Base-by-base conservation (phyloP, 2,329 filamentous ascomycete genomes). In the Pseudogymnoascus sp. region DNA sequence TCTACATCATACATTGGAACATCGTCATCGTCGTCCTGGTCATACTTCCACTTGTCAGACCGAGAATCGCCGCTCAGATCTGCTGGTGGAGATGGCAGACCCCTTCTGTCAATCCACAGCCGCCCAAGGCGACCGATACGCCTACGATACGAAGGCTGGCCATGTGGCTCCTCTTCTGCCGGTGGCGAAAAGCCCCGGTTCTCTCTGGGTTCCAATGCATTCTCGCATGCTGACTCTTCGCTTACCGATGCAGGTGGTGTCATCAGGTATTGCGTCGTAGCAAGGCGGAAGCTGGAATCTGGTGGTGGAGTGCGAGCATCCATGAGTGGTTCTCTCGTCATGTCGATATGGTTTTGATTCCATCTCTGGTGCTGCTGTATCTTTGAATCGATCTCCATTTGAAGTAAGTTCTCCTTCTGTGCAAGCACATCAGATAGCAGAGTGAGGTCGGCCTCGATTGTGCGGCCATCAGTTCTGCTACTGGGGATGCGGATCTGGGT, bases 321-420 rank as follows among this genome's bases (percentile, higher is more conserved):
- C 59, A 89, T 90, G 67, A 97, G 82, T 59, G 93, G 92, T 67
- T 87, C 87, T 77, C 87, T 86, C 65, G 93, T 97, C 72, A 92
- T 82, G 77, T 97, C 92, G 69, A 95, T 84, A 78, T 90, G 92
- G 71, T 90, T 88, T 69, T 89, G 82, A 75, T 97, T 97, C 92
- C 93, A 97, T 73, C 89, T 87, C 69, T 88, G 85, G 76, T 97
- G 93, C 75, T 94, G 93, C 69, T 88, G 83, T 61, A 95, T 86
- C 75, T 95, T 93, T 69, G 85, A 85, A 74, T 95, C 90, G 72
- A 97, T 90, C 70, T 95, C 91, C 66, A 82, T 81, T 65, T 88
- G 82, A 67, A 97, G 86, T 69, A 89, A 85, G 67, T 89, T 91
- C 68, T 93, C 88, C 74, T 90, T 90, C 74, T 96, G 90, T 45